These are phyloP conservation scores for Diutina catenulata DNA, from an alignment of 1,139 yeast species.

Conservation along the genomic window DNA sequence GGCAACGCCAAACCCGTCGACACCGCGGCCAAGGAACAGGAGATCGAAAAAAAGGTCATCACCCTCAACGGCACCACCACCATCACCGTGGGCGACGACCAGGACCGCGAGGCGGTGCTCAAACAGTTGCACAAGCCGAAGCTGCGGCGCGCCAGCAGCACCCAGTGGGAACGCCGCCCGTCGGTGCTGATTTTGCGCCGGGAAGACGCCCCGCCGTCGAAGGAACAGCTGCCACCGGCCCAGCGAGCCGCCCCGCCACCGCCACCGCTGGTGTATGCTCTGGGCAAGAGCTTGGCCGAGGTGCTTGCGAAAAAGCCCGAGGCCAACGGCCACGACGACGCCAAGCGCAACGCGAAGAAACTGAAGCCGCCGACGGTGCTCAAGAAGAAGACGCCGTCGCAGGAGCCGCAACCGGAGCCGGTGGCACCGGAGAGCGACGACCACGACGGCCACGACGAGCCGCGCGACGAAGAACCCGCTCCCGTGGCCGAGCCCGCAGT, in stretches of 20 bases:
- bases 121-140: not conserved
- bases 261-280: not conserved
- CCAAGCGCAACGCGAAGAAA: not conserved
- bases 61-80: slow-evolving; percentile 48
- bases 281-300: not conserved
- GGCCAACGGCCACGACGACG: not conserved
- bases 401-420: not conserved
- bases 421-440: too few species aligned
- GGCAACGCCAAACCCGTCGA: slow-evolving; percentile 44
- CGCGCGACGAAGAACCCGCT: too few species aligned
- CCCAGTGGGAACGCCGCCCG: not conserved
- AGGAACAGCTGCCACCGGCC: not conserved
- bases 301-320: not conserved
- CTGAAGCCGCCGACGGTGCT: not conserved
- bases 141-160: not conserved
- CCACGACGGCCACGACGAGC: too few species aligned
- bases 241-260: not conserved
- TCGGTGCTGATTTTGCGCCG: not conserved
- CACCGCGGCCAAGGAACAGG: slow-evolving; percentile 31
- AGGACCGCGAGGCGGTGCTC: not conserved
- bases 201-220: not conserved
- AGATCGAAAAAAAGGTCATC: slow-evolving; percentile 35
- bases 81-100: slow-evolving; percentile 28
- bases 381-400: not conserved
- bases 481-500: too few species aligned